phyloP scores from a whole-genome alignment of 2,329 filamentous ascomycete species.

The Talaromyces funiculosus region DNA sequence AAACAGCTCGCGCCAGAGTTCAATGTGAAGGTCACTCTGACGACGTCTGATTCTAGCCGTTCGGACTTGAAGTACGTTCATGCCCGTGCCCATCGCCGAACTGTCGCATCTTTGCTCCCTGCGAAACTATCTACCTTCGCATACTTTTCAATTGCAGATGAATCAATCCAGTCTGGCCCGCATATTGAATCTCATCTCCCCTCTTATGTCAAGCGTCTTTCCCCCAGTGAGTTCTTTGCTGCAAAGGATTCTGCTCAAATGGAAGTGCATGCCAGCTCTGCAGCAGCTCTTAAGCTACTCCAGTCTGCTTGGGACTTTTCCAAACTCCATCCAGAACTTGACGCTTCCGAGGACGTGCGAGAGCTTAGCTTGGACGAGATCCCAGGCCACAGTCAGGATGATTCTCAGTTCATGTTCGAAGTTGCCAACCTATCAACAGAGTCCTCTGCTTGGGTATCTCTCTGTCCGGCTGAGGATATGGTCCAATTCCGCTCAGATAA shows the following conservation, averaged over 20 bases:
- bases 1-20: not conserved
- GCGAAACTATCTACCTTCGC: not conserved
- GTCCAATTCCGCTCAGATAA: conserved; percentile 3
- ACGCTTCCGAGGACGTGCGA: not conserved
- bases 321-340: not conserved
- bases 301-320: not conserved
- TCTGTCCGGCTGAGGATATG: not conserved
- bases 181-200: not conserved
- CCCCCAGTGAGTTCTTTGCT: not conserved
- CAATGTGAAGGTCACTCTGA: not conserved
- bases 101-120: not conserved
- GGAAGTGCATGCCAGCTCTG: not conserved
- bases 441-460: not conserved
- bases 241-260: not conserved
- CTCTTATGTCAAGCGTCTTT: not conserved
- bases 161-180: not conserved
- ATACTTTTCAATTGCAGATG: not conserved
- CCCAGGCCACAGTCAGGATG: not conserved
- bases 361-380: not conserved
- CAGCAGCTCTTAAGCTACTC: not conserved
- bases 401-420: not conserved
- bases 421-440: not conserved
- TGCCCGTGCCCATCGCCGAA: not conserved
- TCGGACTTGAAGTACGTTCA: not conserved
- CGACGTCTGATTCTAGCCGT: not conserved